A percentile compares a stretch with the other conserved stretches of the same genome.
These are phyloP conservation scores for Paraurostyla sp. DNA, from an alignment of 73 alveolate species.

Conservation along the genomic window DNA sequence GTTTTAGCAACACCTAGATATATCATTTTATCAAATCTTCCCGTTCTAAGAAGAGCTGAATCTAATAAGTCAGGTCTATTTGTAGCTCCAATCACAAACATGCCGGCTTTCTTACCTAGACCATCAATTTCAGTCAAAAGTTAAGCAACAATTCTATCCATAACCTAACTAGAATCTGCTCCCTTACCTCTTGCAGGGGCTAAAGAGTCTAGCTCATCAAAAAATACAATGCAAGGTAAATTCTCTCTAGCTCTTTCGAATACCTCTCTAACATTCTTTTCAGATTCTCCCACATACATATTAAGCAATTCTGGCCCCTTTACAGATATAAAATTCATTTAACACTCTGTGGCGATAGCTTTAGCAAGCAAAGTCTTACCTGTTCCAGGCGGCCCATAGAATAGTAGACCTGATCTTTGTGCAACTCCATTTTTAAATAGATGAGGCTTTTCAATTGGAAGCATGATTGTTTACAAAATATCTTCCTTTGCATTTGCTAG, in stretches of 20 bases:
- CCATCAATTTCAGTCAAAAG: slow-evolving; percentile 92
- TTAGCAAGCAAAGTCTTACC: slow-evolving; percentile 95
- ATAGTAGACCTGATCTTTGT: slow-evolving; percentile 92
- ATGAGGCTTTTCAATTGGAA: slow-evolving; percentile 87
- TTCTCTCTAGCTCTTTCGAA: slow-evolving; percentile 92
- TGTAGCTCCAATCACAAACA: slow-evolving; percentile 95
- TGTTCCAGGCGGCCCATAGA: slow-evolving; percentile 98
- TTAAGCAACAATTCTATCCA: slow-evolving; percentile 96
- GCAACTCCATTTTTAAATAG: slow-evolving; percentile 82
- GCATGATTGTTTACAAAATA: slow-evolving; percentile 84
- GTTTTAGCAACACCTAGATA: slow-evolving; percentile 88
- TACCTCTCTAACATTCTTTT: slow-evolving; percentile 93
- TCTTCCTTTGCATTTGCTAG: slow-evolving; percentile 91
- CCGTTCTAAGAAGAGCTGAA: slow-evolving; percentile 90
- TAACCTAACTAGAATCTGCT: slow-evolving; percentile 87
- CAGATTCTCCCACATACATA: slow-evolving; percentile 97
- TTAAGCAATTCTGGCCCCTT: slow-evolving; percentile 97
- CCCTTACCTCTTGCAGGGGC: slow-evolving; percentile 95
- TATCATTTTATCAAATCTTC: slow-evolving; percentile 93
- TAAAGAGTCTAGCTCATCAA: slow-evolving; percentile 97
- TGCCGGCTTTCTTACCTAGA: slow-evolving; percentile 58
- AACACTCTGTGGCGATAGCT: slow-evolving; percentile 91
- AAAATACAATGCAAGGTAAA: slow-evolving; percentile 94
- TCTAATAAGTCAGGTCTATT: slow-evolving; percentile 96
- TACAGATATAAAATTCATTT: slow-evolving; percentile 92